Evolutionary conservation across 179 eudicot species (phyloP).

Genomic region (Sideroxylon spinosum): DNA sequence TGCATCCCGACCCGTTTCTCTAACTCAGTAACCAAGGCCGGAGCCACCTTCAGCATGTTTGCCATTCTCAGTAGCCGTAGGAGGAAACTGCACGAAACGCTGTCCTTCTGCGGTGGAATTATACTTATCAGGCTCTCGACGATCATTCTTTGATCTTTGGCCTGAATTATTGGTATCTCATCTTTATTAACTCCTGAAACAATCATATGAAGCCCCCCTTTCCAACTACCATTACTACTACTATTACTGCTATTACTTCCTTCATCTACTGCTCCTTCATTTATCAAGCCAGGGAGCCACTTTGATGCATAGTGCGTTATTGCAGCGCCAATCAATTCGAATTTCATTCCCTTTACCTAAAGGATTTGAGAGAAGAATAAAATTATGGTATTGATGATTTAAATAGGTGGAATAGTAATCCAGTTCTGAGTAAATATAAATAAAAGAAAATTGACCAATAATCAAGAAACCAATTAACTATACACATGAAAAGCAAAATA

Average conservation of each 20-base stretch:
- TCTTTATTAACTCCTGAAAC: constrained; percentile 40
- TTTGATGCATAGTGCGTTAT: constrained; percentile 65
- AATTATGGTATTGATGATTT: too few species aligned
- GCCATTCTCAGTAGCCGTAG: constrained; percentile 67
- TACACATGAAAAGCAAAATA: too few species aligned
- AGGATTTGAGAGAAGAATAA: too few species aligned
- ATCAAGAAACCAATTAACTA: too few species aligned
- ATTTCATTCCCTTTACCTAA: constrained; percentile 64
- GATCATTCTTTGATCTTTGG: constrained; percentile 78
- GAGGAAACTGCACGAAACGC: constrained; percentile 83
- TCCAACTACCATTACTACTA: constrained; percentile 44
- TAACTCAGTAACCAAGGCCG: constrained; percentile 75
- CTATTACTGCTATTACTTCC: constrained; percentile 34
- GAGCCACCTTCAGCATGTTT: constrained; percentile 69
- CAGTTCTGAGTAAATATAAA: too few species aligned
- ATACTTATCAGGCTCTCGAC: constrained; percentile 87
- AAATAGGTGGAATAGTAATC: too few species aligned
- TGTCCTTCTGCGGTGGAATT: constrained; percentile 74
- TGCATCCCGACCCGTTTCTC: constrained; percentile 95
- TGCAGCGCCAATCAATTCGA: constrained; percentile 67
- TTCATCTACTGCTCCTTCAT: constrained; percentile 26
- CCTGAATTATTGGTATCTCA: constrained; percentile 33
- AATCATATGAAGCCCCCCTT: constrained; percentile 73
- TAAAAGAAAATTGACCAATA: too few species aligned
- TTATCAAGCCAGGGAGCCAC: constrained; percentile 70